Percentiles rank a stretch among this genome's conserved stretches.
These are phyloP conservation scores for Chalciporus piperatus DNA, from an alignment of 768 basidiomycete genomes.

Conservation along the genomic window DNA sequence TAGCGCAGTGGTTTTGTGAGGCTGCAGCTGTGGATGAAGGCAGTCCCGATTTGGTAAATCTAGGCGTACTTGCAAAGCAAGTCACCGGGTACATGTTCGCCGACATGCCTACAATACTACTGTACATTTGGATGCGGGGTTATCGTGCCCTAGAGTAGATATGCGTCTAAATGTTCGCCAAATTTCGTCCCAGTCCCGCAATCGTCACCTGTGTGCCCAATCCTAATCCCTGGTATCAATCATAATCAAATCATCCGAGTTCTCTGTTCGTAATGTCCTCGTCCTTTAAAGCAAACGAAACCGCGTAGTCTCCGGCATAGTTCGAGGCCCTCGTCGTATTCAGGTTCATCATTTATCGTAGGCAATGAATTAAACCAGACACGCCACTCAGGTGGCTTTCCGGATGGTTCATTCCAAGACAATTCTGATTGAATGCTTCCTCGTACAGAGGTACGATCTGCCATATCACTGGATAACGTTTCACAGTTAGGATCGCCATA, in stretches of 20 bases:
- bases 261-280: conserved; percentile 6
- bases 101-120: conserved; percentile 21
- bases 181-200: conserved; percentile 4
- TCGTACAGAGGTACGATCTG: conserved; percentile 64
- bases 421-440: conserved; percentile 44
- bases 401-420: conserved; percentile 50
- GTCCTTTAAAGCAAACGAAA: conserved; percentile 51
- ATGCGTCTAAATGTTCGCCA: conserved; percentile 18
- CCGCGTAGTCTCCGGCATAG: conserved; percentile 44
- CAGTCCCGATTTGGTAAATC: conserved; percentile 27
- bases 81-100: not conserved
- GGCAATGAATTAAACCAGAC: conserved; percentile 45
- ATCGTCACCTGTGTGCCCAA: not conserved
- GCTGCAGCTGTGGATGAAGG: conserved; percentile 4
- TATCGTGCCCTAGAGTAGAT: conserved; percentile 23
- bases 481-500: conserved; percentile 3
- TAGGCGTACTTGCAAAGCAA: not conserved
- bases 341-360: conserved; percentile 6
- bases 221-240: conserved; percentile 18
- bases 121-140: conserved; percentile 23
- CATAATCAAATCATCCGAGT: conserved; percentile 10
- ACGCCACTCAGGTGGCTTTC: conserved; percentile 49
- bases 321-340: conserved; percentile 28
- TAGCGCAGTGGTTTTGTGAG: conserved; percentile 1
- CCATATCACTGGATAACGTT: conserved; percentile 59